Percentiles rank a stretch among this genome's conserved stretches.
Evolutionary conservation across 768 basidiomycete genomes (phyloP).

Genomic region (Goffeauzyma gilvescens): DNA sequence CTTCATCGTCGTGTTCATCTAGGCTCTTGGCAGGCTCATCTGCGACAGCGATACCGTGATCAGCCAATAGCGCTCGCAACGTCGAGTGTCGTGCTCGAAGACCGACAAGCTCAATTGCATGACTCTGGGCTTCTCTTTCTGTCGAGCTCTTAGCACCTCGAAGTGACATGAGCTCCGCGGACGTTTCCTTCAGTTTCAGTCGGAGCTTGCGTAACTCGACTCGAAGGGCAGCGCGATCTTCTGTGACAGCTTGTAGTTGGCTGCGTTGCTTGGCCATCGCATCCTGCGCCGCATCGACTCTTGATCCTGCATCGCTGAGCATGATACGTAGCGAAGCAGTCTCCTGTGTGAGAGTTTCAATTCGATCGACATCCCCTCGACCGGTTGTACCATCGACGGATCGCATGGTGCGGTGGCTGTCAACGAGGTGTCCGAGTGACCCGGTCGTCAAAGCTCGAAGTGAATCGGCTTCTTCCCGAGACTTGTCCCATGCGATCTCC

Average conservation of each 20-base stretch:
- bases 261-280: conserved; percentile 51
- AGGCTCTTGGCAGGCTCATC: conserved; percentile 25
- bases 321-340: conserved; percentile 53
- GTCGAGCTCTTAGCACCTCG: neutral
- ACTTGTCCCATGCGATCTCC: conserved; percentile 79
- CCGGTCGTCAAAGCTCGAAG: conserved; percentile 71
- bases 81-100: conserved; percentile 53
- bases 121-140: neutral
- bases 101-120: conserved; percentile 36
- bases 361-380: too few species aligned
- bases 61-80: conserved; percentile 67
- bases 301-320: conserved; percentile 56
- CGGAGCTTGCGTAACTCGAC: conserved; percentile 48
- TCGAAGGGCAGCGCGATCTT: conserved; percentile 46
- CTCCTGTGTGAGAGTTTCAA: conserved; percentile 64
- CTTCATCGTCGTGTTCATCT: too few species aligned
- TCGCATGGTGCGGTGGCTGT: conserved; percentile 66
- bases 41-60: conserved; percentile 57
- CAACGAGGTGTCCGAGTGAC: conserved; percentile 65
- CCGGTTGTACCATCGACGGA: conserved; percentile 60
- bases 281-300: conserved; percentile 48
- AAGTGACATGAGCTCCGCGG: conserved; percentile 34
- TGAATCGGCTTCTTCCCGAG: conserved; percentile 79
- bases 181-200: conserved; percentile 43
- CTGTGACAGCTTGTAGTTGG: conserved; percentile 45